Evolutionary conservation across 495 filamentous ascomycete species (phyloP).

Genomic region (Clohesyomyces aquaticus): DNA sequence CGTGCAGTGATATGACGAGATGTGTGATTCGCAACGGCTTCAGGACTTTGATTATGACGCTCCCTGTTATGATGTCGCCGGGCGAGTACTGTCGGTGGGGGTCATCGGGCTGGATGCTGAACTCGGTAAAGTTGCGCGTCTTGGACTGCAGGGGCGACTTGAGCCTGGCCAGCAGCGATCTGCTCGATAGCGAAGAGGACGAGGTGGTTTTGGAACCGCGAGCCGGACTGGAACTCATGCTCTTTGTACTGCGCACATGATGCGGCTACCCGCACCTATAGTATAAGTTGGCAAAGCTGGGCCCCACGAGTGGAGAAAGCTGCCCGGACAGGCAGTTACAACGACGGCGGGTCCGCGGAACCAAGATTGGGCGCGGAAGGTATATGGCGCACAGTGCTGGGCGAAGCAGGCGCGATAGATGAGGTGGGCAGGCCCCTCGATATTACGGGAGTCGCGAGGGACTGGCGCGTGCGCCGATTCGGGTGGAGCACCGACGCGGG

Average conservation of each 20-base stretch:
- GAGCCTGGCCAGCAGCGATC: conserved; percentile 61
- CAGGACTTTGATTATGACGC: conserved; percentile 77
- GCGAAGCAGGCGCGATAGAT: background rate
- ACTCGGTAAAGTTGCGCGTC: conserved; percentile 78
- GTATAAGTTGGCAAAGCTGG: background rate
- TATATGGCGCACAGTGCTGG: background rate
- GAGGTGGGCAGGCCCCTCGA: too few species aligned
- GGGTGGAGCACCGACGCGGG: too few species aligned
- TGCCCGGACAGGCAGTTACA: background rate
- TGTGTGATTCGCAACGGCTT: conserved; percentile 88
- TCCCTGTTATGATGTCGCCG: conserved; percentile 69
- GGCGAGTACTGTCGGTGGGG: conserved; percentile 84
- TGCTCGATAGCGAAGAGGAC: conserved; percentile 34
- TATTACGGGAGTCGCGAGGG: too few species aligned
- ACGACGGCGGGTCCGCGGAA: background rate
- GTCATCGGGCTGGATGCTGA: conserved; percentile 78
- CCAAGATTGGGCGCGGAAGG: background rate
- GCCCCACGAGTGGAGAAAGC: background rate
- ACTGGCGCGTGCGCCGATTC: too few species aligned
- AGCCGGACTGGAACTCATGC: conserved; percentile 45
- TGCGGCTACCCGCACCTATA: conserved; percentile 28
- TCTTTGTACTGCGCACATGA: conserved; percentile 39
- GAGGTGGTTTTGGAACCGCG: conserved; percentile 33
- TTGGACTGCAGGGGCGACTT: conserved; percentile 64
- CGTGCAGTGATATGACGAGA: conserved; percentile 83